Conservation (phyloP, 305 asterid species). For the Fraxinus dipetala region DNA sequence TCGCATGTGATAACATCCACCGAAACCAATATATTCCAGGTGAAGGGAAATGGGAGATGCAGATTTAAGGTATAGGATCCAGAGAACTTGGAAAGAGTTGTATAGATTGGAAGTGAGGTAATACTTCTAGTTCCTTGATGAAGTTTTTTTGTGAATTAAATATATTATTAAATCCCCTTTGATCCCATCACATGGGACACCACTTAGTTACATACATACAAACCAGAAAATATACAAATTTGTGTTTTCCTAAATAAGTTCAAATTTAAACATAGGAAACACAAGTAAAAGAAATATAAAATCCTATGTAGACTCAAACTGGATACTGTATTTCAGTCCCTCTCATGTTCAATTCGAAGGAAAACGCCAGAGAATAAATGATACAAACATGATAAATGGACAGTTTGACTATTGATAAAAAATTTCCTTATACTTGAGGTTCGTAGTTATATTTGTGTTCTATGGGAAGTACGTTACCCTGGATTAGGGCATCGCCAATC, state of each 20-base stretch:
- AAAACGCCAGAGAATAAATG: neutral
- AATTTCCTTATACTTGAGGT: neutral
- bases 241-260: neutral
- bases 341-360: neutral
- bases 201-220: neutral
- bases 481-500: constrained; percentile 97
- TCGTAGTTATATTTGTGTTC: neutral
- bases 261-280: neutral
- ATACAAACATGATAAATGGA: neutral
- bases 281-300: neutral
- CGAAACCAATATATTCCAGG: neutral
- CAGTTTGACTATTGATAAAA: neutral
- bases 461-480: constrained; percentile 42
- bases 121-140: neutral
- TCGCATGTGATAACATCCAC: neutral
- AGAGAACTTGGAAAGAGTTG: neutral
- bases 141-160: neutral
- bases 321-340: neutral
- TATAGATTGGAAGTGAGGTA: neutral
- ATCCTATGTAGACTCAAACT: neutral
- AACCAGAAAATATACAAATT: neutral
- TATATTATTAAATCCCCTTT: neutral
- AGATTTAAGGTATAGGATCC: neutral
- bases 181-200: neutral
- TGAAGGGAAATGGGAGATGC: neutral